Conservation (phyloP, 2,329 filamentous ascomycete species). For the Ophiocordyceps polyrhachis-furcata region DNA sequence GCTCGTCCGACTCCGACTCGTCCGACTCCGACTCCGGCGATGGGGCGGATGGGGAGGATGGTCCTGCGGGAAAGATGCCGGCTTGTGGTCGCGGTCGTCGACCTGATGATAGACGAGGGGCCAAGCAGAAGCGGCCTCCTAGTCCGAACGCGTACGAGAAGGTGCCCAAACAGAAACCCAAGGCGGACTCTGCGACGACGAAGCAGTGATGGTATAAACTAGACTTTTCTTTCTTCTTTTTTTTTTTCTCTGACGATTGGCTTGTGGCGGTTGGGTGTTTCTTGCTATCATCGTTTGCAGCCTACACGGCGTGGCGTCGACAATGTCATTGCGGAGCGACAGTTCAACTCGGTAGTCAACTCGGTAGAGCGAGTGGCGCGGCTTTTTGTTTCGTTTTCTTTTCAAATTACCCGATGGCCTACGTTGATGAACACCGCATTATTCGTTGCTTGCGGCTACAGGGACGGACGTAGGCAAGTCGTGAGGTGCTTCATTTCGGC, state of each 20-base stretch:
- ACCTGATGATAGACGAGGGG: constrained; percentile 4
- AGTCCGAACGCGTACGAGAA: constrained; percentile 75
- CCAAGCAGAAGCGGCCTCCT: constrained; percentile 27
- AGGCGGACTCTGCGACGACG: constrained; percentile 5
- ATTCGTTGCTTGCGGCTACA: not conserved
- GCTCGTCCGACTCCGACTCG: constrained; percentile 33
- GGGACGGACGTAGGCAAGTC: not conserved
- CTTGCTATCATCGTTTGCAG: not conserved
- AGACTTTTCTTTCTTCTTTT: too few species aligned
- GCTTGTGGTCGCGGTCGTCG: constrained; percentile 12
- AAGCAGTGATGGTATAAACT: constrained; percentile 3
- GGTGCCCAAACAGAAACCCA: constrained; percentile 32
- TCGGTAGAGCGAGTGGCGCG: not conserved
- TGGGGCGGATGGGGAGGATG: constrained; percentile 22
- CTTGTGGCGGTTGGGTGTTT: not conserved
- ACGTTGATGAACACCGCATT: not conserved
- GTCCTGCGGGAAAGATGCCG: constrained; percentile 8
- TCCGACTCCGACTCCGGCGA: constrained; percentile 13
- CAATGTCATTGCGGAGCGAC: not conserved
- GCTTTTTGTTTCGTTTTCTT: not conserved
- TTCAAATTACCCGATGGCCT: not conserved
- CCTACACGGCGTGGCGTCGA: too few species aligned
- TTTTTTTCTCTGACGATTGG: too few species aligned
- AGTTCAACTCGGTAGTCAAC: not conserved
- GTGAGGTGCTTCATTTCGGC: not conserved